phyloP scores from a whole-genome alignment of 139 green algal genomes.

The Chlorella sp. region DNA sequence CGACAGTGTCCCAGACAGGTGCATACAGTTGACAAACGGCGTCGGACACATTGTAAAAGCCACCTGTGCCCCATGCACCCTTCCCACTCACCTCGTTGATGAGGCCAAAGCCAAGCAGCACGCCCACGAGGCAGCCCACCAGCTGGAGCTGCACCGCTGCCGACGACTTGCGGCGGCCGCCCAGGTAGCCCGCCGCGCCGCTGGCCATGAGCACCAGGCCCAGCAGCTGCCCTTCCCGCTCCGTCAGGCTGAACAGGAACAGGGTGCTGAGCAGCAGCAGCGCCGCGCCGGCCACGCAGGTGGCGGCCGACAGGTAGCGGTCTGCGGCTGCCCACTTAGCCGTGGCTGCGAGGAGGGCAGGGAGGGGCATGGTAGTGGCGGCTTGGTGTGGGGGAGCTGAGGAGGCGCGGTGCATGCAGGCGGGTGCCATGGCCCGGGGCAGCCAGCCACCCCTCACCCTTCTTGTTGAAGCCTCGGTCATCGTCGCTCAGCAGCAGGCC shows the following conservation, averaged over 20 bases:
- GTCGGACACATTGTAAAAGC: too few relatives aligned
- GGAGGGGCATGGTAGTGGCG: too few relatives aligned
- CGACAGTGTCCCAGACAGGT: too few relatives aligned
- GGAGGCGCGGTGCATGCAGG: neutral
- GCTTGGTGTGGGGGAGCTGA: neutral
- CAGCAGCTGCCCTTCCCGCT: constrained; percentile 34
- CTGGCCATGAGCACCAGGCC: constrained; percentile 11
- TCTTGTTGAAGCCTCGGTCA: neutral
- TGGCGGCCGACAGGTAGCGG: neutral
- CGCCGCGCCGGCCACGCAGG: constrained; percentile 9
- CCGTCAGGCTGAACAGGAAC: constrained; percentile 24
- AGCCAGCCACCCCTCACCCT: neutral
- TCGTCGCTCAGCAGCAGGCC: neutral
- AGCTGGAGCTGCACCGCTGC: constrained; percentile 47
- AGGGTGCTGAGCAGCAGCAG: constrained; percentile 42
- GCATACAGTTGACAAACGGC: too few relatives aligned
- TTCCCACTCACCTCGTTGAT: constrained; percentile 36
- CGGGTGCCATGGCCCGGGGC: neutral
- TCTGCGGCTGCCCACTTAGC: constrained; percentile 8
- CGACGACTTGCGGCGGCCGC: constrained; percentile 15
- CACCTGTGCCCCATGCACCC: too few relatives aligned
- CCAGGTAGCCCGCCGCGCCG: constrained; percentile 34
- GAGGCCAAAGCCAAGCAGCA: constrained; percentile 52
- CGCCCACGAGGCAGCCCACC: constrained; percentile 49
- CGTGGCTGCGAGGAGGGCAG: constrained; percentile 1